Percentiles rank a stretch among this genome's conserved stretches.
Conservation (phyloP, 2,329 filamentous ascomycete genomes). For the Tolypocladium cylindrosporum region DNA sequence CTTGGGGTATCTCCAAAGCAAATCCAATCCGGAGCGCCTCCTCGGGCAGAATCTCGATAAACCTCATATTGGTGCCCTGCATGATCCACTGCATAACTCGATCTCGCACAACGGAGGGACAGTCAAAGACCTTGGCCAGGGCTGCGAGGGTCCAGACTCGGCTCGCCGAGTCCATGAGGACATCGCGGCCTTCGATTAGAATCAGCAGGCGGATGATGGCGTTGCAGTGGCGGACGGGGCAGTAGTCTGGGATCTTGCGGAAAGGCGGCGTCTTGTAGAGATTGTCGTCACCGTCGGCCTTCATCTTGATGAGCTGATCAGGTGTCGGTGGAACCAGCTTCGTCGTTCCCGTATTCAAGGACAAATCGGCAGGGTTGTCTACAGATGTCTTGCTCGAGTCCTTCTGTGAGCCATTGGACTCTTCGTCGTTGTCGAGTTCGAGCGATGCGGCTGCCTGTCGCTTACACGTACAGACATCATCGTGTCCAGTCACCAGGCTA, state of each 20-base stretch:
- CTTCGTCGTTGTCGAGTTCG: background rate
- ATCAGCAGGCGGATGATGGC: conserved; percentile 54
- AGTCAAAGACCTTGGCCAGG: conserved; percentile 49
- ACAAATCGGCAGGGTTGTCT: background rate
- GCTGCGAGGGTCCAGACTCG: conserved; percentile 59
- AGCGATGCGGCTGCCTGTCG: background rate
- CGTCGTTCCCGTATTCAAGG: background rate
- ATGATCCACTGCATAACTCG: conserved; percentile 50
- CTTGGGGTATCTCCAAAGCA: conserved; percentile 28
- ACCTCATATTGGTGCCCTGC: conserved; percentile 39
- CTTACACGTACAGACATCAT: conserved; percentile 27
- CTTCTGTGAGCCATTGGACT: background rate
- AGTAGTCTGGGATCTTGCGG: conserved; percentile 47
- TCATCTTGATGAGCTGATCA: conserved; percentile 10
- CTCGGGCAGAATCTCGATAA: conserved; percentile 56
- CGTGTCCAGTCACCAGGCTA: conserved; percentile 27
- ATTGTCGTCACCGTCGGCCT: conserved; percentile 8
- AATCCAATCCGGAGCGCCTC: conserved; percentile 48
- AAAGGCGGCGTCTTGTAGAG: conserved; percentile 16
- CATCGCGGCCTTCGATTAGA: conserved; percentile 42
- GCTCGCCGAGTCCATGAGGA: conserved; percentile 52
- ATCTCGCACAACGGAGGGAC: conserved; percentile 33
- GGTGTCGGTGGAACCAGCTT: conserved; percentile 1
- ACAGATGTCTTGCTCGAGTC: background rate
- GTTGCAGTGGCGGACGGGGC: conserved; percentile 50